Evolutionary conservation across 345 rosid genomes (phyloP).

Genomic region (Stellera chamaejasme): DNA sequence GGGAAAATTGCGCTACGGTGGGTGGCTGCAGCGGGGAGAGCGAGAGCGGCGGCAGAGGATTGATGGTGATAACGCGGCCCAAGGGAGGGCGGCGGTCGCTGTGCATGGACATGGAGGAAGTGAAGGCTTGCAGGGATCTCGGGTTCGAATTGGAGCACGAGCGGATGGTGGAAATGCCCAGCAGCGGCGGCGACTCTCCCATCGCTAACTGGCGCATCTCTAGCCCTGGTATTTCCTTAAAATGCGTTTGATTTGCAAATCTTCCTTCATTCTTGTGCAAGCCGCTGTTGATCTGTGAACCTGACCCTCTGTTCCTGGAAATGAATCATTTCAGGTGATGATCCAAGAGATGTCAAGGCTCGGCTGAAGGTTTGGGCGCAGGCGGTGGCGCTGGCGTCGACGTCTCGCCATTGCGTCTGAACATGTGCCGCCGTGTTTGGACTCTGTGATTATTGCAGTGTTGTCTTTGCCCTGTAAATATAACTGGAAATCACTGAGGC

Average conservation of each 20-base stretch:
- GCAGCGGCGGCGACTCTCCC: constrained; percentile 67
- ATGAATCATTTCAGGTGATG: constrained; percentile 43
- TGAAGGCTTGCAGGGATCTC: constrained; percentile 74
- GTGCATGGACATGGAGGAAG: constrained; percentile 81
- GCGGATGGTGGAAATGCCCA: constrained; percentile 51
- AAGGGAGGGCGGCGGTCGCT: constrained; percentile 60
- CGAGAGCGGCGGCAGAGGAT: constrained; percentile 34
- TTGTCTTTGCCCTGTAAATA: constrained; percentile 2
- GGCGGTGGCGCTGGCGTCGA: constrained; percentile 62
- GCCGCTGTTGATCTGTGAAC: too few species aligned
- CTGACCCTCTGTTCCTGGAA: background rate
- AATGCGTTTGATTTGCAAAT: too few species aligned
- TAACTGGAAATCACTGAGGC: too few species aligned
- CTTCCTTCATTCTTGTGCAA: too few species aligned
- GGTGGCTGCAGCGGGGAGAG: constrained; percentile 19
- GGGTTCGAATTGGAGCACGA: constrained; percentile 78
- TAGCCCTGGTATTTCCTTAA: constrained; percentile 44
- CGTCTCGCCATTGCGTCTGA: constrained; percentile 29
- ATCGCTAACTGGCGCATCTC: constrained; percentile 72
- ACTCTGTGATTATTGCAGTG: background rate
- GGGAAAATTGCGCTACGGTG: constrained; percentile 5
- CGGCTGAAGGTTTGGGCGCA: constrained; percentile 91
- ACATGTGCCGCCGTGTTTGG: background rate
- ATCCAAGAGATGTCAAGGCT: constrained; percentile 80
- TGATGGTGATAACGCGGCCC: constrained; percentile 69